phyloP scores from a whole-genome alignment of 768 basidiomycete species.

The Boletus pseudo-olivaceus region DNA sequence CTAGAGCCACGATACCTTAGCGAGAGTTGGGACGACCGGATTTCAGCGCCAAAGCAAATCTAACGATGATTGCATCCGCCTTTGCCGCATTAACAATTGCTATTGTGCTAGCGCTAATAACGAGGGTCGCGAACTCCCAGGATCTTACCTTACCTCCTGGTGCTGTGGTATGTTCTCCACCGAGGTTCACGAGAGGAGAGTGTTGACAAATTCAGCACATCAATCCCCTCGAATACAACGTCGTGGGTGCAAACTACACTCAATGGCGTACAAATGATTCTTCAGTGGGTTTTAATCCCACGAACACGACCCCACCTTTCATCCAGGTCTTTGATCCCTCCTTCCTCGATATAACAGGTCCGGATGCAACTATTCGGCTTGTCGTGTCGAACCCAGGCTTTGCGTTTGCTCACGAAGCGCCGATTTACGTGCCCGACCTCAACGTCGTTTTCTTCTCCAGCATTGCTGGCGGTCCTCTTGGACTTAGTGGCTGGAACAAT shows the following conservation, averaged over 20 bases:
- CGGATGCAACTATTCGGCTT: slow-evolving; percentile 51
- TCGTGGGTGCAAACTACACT: slow-evolving; percentile 44
- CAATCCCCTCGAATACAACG: slow-evolving; percentile 49
- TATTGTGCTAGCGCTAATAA: not conserved
- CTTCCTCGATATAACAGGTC: slow-evolving; percentile 60
- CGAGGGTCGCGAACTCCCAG: not conserved
- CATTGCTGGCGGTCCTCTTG: slow-evolving; percentile 63
- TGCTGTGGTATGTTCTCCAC: slow-evolving; percentile 21
- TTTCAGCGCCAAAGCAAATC: not conserved
- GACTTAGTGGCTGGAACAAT: slow-evolving; percentile 59
- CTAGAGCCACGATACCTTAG: not conserved
- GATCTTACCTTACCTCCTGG: slow-evolving; percentile 15
- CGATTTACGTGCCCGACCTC: slow-evolving; percentile 58
- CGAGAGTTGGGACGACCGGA: not conserved
- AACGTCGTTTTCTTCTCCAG: slow-evolving; percentile 73
- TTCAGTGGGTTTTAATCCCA: slow-evolving; percentile 55
- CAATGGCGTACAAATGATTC: slow-evolving; percentile 37
- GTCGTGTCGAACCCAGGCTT: slow-evolving; percentile 62
- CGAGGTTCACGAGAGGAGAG: not conserved
- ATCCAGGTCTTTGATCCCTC: slow-evolving; percentile 53
- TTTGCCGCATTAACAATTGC: slow-evolving; percentile 6
- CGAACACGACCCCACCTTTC: slow-evolving; percentile 53
- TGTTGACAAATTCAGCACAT: slow-evolving; percentile 37
- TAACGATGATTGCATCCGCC: not conserved
- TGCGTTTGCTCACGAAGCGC: slow-evolving; percentile 79